Conservation (phyloP, 345 rosid species). For the Nephelium lappaceum region DNA sequence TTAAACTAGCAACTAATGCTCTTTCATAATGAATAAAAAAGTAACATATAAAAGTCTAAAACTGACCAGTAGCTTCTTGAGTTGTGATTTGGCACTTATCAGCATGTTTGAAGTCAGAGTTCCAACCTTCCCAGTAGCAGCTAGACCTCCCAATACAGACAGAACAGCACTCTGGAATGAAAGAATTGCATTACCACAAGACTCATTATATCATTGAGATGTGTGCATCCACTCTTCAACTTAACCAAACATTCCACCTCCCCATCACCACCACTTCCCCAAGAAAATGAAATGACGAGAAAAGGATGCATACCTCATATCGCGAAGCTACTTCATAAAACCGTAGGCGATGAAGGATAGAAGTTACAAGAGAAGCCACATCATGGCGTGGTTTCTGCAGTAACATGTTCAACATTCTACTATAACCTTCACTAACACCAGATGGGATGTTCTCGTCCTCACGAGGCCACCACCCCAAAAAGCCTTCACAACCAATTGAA, state of each 20-base stretch:
- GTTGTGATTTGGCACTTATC: slow-evolving; percentile 63
- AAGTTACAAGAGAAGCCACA: slow-evolving; percentile 74
- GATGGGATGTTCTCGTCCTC: slow-evolving; percentile 76
- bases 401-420: slow-evolving; percentile 70
- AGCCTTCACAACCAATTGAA: slow-evolving; percentile 91
- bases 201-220: slow-evolving; percentile 6
- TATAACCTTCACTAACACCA: slow-evolving; percentile 76
- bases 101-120: slow-evolving; percentile 49
- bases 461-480: slow-evolving; percentile 98
- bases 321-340: slow-evolving; percentile 87
- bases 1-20: slow-evolving; percentile 11
- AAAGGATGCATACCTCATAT: slow-evolving; percentile 69
- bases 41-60: slow-evolving; percentile 22
- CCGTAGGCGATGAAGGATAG: slow-evolving; percentile 84
- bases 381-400: slow-evolving; percentile 86
- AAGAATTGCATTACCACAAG: slow-evolving; percentile 31
- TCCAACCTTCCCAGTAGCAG: slow-evolving; percentile 41
- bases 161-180: slow-evolving; percentile 69
- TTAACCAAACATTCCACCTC: background rate
- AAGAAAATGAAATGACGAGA: background rate
- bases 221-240: background rate
- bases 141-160: slow-evolving; percentile 58
- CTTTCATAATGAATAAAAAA: slow-evolving; percentile 23
- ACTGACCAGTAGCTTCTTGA: slow-evolving; percentile 83
- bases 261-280: background rate